Evolutionary conservation across 139 green algal species (phyloP), one percentile per base, ranked within the genome.

Genomic region (Tetratostichococcus sp.): DNA sequence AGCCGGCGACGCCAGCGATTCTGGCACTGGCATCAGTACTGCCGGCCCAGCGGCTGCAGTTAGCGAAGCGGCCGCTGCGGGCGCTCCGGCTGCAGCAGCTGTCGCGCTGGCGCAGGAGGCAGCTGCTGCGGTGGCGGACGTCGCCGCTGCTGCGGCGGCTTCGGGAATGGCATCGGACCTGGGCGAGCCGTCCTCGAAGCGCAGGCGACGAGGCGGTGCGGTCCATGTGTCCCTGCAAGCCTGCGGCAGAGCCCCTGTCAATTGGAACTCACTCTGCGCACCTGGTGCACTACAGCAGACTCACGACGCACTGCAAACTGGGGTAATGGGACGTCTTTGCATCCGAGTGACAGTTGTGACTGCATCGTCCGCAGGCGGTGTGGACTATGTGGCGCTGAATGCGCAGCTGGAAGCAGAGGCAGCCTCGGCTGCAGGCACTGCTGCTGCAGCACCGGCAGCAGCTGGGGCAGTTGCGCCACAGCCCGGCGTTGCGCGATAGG

Each of bases 381-480:
- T 94, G 30, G 89, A 95, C 70, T 95, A 95, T 74, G 84, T 86
- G 16, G 83, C 87, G 0, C 73, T 95, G 1, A 94, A 95, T 68
- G 83, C 85, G 39, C 70, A 89, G 75, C 69, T 95, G 6, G 84
- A 94, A 69, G 82, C 75, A 33, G 89, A 92, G 74, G 50, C 33
- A 1, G 69, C 39, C 3, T 70, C 66, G 4, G n/a, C 26, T 35
- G 62, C 62, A 32, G 62, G 2, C 62, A 26, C 5, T 26, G 30
- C 62, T 23, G 30, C 62, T 62, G 50, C 14, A 5, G 50, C 50
- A 26, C 11, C 50, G 11, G 17, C 19, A 26, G 50, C 50, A 23
- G 14, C 4, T n/a, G 50, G 2, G 50, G 50, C 50, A 6, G 39
- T 50, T n/a, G n/a, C n/a, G n/a, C n/a, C n/a, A n/a, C n/a, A n/a